Evolutionary conservation across 208 protist species (phyloP).

Genomic region (Trypanosoma lewisi): DNA sequence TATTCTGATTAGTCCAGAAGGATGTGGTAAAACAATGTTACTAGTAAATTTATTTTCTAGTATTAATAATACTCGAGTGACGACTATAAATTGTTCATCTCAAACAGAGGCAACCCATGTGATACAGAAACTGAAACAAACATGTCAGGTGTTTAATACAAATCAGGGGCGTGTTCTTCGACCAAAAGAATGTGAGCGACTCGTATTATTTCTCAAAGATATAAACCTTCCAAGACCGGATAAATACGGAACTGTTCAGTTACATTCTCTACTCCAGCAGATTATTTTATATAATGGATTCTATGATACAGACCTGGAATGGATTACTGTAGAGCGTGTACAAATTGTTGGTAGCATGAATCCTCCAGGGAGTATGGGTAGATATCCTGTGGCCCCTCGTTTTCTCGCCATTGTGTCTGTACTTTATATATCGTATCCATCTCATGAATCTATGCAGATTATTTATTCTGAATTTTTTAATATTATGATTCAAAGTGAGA

Average conservation of each 20-base stretch:
- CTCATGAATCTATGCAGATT: conserved; percentile 87
- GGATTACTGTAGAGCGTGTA: conserved; percentile 94
- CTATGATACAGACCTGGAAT: conserved; percentile 96
- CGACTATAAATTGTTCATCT: conserved; percentile 94
- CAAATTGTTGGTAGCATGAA: conserved; percentile 97
- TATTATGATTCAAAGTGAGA: conserved; percentile 82
- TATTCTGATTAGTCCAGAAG: conserved; percentile 96
- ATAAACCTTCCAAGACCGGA: conserved; percentile 97
- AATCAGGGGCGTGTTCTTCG: conserved; percentile 93
- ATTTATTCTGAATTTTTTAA: conserved; percentile 95
- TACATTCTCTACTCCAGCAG: conserved; percentile 97
- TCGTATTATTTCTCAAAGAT: conserved; percentile 97
- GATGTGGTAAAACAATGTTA: conserved; percentile 95
- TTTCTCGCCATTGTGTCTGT: conserved; percentile 96
- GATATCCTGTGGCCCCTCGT: conserved; percentile 91
- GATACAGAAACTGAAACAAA: conserved; percentile 96
- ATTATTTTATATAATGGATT: conserved; percentile 95
- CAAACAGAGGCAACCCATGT: conserved; percentile 95
- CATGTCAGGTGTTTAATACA: conserved; percentile 90
- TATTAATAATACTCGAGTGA: conserved; percentile 73
- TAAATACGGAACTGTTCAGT: conserved; percentile 96
- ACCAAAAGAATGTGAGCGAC: conserved; percentile 93
- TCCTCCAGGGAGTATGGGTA: conserved; percentile 93
- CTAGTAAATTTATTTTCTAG: conserved; percentile 86
- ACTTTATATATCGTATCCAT: conserved; percentile 92